phyloP scores from a whole-genome alignment of 2,329 filamentous ascomycete genomes.

The Boeremia exigua region DNA sequence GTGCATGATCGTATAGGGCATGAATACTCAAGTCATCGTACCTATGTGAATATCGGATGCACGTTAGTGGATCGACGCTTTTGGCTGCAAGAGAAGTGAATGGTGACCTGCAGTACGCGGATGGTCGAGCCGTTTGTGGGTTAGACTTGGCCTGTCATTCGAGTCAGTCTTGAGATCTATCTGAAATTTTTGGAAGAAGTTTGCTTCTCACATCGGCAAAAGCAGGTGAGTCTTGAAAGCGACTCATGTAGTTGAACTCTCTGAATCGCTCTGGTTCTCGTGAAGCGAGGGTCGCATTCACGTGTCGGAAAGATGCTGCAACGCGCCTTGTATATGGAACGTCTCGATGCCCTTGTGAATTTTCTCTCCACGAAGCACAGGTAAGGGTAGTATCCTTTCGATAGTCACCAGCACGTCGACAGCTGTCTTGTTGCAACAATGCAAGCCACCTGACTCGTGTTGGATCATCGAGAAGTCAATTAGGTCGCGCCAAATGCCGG shows the following conservation, averaged over 20 bases:
- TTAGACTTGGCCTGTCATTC: not conserved
- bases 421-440: not conserved
- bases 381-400: not conserved
- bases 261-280: not conserved
- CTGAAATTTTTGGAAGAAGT: not conserved
- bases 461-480: not conserved
- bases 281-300: not conserved
- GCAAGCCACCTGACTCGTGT: not conserved
- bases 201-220: not conserved
- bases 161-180: not conserved
- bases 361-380: not conserved
- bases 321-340: not conserved
- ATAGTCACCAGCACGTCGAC: not conserved
- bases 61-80: not conserved
- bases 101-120: conserved; percentile 5
- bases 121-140: conserved; percentile 6
- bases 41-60: not conserved
- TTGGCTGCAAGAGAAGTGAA: not conserved
- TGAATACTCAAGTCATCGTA: no score
- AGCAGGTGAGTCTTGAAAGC: not conserved
- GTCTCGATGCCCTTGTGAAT: no score
- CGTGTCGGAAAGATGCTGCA: not conserved
- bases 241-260: not conserved
- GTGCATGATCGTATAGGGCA: no score
- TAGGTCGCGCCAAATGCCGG: not conserved